Base-by-base conservation (phyloP, 106 monocot genomes). In the Dendrobium huoshanense region DNA sequence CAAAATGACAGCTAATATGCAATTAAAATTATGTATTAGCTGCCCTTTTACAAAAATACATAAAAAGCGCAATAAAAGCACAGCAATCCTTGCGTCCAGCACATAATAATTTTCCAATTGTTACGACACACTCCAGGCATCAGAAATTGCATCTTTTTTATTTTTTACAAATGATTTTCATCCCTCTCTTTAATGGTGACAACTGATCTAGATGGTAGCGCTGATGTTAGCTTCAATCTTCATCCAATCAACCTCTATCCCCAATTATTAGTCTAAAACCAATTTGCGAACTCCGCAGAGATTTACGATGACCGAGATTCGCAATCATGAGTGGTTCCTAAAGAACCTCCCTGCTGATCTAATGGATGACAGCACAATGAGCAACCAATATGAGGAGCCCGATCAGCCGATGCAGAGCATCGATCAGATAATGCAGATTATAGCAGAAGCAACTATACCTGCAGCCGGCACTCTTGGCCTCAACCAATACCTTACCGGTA, bases 371-470 rank as follows among this genome's bases (percentile, higher is more conserved):
- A 79, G 54, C 77, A 79, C 58, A 18, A 78, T 78, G 43, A 74
- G 72, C 83, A 83, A 73, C 73, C 67, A 73, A 16, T 79, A 73
- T 18, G 83, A 78, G 79, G 78, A 78, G 59, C 83, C 90, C 5
- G 90, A 90, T 54, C 88, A 90, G 41, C 90, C 90, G 2, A 90
- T 88, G 90, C 92, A 95, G 77, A 89, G 88, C 58, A 79, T 90
- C 4, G 90, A 95, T 29, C 90, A 92, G 37, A 92, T 95, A 67
- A 98, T 98, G 97, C 97, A 94, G 82, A 92, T 98, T 40, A 79
- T 92, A n/a, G 73, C 78, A 0, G 83, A 83, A 47, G 83, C 83
- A 22, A 83, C 83, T 0, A 83, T 44, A 41, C 72, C 67, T 0
- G 78, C 78, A 0, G 15, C 24, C 18, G 45, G 55, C 9, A 55